phyloP scores from a whole-genome alignment of 768 basidiomycete species.

The Gymnopilus junonius region DNA sequence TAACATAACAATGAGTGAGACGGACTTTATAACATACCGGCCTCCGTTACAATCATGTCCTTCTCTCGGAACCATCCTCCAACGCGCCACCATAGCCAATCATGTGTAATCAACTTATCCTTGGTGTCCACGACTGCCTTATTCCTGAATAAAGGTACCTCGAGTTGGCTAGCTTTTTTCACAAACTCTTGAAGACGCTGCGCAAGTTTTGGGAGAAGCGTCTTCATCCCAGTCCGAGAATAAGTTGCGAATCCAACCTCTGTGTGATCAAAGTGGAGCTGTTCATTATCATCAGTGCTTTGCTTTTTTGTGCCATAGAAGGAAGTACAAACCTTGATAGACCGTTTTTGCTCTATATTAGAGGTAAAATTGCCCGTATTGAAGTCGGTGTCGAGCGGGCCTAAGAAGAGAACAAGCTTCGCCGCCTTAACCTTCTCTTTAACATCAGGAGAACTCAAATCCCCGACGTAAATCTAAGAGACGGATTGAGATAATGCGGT shows the following conservation, averaged over 20 bases:
- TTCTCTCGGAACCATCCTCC: conserved; percentile 12
- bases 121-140: conserved; percentile 5
- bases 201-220: conserved; percentile 13
- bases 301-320: neutral
- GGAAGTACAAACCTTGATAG: conserved; percentile 8
- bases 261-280: conserved; percentile 15
- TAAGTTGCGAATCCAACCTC: conserved; percentile 14
- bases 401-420: conserved; percentile 12
- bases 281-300: neutral
- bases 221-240: conserved; percentile 12
- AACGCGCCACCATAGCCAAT: conserved; percentile 15
- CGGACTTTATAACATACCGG: conserved; percentile 4
- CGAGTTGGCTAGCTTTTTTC: conserved; percentile 5
- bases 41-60: conserved; percentile 14
- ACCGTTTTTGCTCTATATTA: conserved; percentile 1
- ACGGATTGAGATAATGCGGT: neutral
- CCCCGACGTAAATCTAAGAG: conserved; percentile 10
- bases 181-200: conserved; percentile 5
- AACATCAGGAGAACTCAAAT: conserved; percentile 7
- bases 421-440: conserved; percentile 14
- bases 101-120: conserved; percentile 6
- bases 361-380: conserved; percentile 16
- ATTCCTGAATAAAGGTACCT: conserved; percentile 7
- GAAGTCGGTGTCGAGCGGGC: conserved; percentile 14
- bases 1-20: neutral